A percentile compares a stretch with the other conserved stretches of the same genome.
Evolutionary conservation across 257 asterid genomes (phyloP).

Genomic region (Ballota nigra): DNA sequence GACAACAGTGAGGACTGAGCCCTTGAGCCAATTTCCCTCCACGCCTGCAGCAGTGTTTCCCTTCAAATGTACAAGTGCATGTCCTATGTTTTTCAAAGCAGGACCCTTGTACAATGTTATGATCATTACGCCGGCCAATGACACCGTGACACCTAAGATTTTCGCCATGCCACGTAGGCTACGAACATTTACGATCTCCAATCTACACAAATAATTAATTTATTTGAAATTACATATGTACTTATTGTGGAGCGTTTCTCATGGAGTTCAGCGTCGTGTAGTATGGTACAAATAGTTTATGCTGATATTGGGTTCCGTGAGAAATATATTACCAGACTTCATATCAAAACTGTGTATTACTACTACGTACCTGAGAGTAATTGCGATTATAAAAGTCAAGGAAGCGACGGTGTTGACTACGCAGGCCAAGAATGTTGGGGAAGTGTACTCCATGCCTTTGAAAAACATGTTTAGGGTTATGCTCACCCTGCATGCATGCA

Average conservation of each 20-base stretch:
- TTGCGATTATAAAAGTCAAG: constrained; percentile 65
- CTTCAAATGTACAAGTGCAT: constrained; percentile 37
- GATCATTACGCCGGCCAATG: constrained; percentile 64
- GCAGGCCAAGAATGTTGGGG: constrained; percentile 68
- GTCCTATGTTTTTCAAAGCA: constrained; percentile 38
- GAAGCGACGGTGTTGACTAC: constrained; percentile 67
- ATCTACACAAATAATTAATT: constrained; percentile 32
- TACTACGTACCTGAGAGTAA: constrained; percentile 56
- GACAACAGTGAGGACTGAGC: constrained; percentile 49
- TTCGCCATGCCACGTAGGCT: constrained; percentile 61
- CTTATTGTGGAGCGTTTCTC: too few relatives aligned
- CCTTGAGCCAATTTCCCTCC: constrained; percentile 59
- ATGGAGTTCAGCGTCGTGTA: too few relatives aligned
- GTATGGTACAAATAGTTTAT: too few relatives aligned
- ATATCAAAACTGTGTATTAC: too few relatives aligned
- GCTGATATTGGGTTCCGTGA: too few relatives aligned
- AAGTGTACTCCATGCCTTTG: constrained; percentile 54
- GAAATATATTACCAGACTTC: too few relatives aligned
- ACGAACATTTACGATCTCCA: constrained; percentile 54
- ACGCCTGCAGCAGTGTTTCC: constrained; percentile 31
- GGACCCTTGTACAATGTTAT: constrained; percentile 76
- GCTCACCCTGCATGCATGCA: constrained; percentile 45
- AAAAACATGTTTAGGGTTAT: constrained; percentile 73
- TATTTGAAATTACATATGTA: too few relatives aligned
- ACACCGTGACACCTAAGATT: constrained; percentile 52